Base-by-base conservation (phyloP, 179 eudicot genomes). In the Beta macrorhiza region DNA sequence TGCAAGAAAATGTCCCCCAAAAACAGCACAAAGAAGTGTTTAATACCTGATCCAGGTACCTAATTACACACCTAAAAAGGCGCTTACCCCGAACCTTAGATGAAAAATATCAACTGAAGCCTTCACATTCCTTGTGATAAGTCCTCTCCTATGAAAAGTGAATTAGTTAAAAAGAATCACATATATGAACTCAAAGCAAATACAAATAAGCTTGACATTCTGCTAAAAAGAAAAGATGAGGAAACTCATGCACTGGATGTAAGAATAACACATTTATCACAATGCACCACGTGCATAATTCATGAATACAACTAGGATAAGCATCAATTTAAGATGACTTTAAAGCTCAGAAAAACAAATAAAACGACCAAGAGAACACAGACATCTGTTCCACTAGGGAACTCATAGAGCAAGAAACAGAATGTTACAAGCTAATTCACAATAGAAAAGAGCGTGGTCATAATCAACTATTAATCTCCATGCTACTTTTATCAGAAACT, bases 121-220 rank as follows among this genome's bases (percentile, higher is more conserved):
- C 89, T 93, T 95, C 80, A 92, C 98, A 92, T 95, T 95, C 84
- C 99, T 92, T 72, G 99, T 95, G 78, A 95, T 95, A 79, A 95
- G 83, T 83, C 99, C 99, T 86, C 95, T 91, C 89, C 99, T 95
- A 94, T 76, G 70, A 83, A 74, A 37, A 83, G 52, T 64, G 68
- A 78, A 73, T 78, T 72, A n/a, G 79, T 56, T 74, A 77, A 78
- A 49, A 5, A 11, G 42, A 37, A 37, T 37, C 42, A 2, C 20
- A 70, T 7, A 77, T 59, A 59, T 29, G 68, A 11, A 53, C n/a
- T 70, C 49, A 62, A 16, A 72, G 59, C 62, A 75, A 51, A 65
- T 14, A 61, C 68, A 17, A 20, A 64, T 44, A 32, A 61, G 63
- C 16, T 19, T 4, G 25, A 1, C 47, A 70, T 58, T 57, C 47